A percentile compares a stretch with the other conserved stretches of the same genome.
Evolutionary conservation across 108 stramenopile species (phyloP).

Genomic region (Cylindrotheca closterium): DNA sequence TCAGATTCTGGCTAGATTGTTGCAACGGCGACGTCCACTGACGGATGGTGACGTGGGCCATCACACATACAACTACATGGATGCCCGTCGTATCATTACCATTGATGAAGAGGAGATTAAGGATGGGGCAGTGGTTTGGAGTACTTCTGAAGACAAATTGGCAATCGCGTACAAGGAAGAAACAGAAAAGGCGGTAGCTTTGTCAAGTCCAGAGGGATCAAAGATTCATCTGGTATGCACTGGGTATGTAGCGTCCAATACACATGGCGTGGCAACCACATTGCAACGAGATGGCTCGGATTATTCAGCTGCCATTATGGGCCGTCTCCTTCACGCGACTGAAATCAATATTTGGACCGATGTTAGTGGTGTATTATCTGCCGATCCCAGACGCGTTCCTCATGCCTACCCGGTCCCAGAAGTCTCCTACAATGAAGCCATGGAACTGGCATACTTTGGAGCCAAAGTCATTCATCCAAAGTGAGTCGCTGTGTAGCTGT

Average conservation of each 20-base stretch:
- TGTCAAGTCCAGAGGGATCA: slow-evolving; percentile 5
- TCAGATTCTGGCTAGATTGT: slow-evolving; percentile 57
- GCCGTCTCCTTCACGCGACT: slow-evolving; percentile 64
- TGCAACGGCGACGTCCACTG: slow-evolving; percentile 34
- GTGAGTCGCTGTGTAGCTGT: too few relatives aligned
- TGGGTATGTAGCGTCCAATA: slow-evolving; percentile 90
- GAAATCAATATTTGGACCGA: slow-evolving; percentile 89
- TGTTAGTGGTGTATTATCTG: slow-evolving; percentile 70
- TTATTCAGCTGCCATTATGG: slow-evolving; percentile 90
- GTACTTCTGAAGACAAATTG: slow-evolving; percentile 44
- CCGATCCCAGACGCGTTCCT: slow-evolving; percentile 88
- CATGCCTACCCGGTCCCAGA: slow-evolving; percentile 61
- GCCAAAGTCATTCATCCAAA: slow-evolving; percentile 70
- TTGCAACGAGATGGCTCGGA: slow-evolving; percentile 87
- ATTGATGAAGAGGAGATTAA: slow-evolving; percentile 72
- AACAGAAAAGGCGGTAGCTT: slow-evolving; percentile 29
- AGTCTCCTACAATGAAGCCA: slow-evolving; percentile 89
- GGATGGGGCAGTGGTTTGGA: slow-evolving; percentile 68
- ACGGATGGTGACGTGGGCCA: slow-evolving; percentile 3
- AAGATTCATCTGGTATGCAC: slow-evolving; percentile 77
- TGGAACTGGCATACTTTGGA: slow-evolving; percentile 94
- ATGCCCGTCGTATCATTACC: slow-evolving; percentile 80
- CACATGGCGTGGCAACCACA: slow-evolving; percentile 85
- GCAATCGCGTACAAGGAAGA: slow-evolving; percentile 18
- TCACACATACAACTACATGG: slow-evolving; percentile 59